phyloP scores from a whole-genome alignment of 148 eudicot genomes.

The Amaranthus cruentus region DNA sequence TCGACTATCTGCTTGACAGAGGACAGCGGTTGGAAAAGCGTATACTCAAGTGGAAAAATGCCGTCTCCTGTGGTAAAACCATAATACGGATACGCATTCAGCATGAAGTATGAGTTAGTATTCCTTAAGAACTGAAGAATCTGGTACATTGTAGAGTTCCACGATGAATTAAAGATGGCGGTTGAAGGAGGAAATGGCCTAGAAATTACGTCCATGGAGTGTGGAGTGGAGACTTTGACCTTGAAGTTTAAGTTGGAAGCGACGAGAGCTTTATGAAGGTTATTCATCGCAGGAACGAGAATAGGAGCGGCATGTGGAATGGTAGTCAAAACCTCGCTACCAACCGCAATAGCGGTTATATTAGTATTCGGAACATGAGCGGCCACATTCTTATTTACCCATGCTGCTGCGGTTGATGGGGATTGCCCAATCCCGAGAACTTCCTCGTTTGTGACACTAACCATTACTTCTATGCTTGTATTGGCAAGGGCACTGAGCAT shows the following conservation, averaged over 20 bases:
- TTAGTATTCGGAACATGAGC: slow-evolving; percentile 80
- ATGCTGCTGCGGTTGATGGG: slow-evolving; percentile 70
- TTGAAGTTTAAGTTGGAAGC: slow-evolving; percentile 69
- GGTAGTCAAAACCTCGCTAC: slow-evolving; percentile 68
- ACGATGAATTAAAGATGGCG: slow-evolving; percentile 71
- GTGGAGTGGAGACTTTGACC: slow-evolving; percentile 83
- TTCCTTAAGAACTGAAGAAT: slow-evolving; percentile 75
- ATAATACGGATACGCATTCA: slow-evolving; percentile 84
- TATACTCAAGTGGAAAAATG: slow-evolving; percentile 82
- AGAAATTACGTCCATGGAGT: slow-evolving; percentile 73
- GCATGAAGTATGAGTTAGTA: slow-evolving; percentile 80
- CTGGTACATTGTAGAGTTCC: slow-evolving; percentile 66
- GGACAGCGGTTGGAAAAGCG: slow-evolving; percentile 68
- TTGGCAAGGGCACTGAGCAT: slow-evolving; percentile 67
- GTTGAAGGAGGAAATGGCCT: slow-evolving; percentile 88
- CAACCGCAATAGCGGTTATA: slow-evolving; percentile 75
- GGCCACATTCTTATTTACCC: slow-evolving; percentile 71
- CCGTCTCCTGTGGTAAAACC: slow-evolving; percentile 64
- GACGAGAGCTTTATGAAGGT: slow-evolving; percentile 74
- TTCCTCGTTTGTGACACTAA: slow-evolving; percentile 70
- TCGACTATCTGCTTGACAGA: slow-evolving; percentile 86
- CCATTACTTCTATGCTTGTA: slow-evolving; percentile 79
- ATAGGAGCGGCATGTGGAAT: slow-evolving; percentile 72
- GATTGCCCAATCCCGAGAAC: slow-evolving; percentile 61
- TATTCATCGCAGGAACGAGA: slow-evolving; percentile 71